Base-by-base conservation (phyloP, 257 asterid genomes). In the Salvia hispanica region DNA sequence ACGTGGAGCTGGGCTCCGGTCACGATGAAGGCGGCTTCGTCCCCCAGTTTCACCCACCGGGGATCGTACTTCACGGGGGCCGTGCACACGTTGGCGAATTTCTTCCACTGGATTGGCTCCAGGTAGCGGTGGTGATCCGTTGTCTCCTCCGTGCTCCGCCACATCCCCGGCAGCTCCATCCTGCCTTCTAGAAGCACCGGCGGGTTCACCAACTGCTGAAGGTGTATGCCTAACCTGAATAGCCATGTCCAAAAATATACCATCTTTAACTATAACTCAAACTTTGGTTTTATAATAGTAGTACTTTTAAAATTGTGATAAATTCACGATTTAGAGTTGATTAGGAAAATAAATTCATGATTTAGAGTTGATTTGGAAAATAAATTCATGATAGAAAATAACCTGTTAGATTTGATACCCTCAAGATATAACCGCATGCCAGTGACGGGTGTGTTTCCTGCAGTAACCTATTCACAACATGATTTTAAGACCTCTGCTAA, bases 391-490 rank as follows among this genome's bases (percentile, higher is more conserved):
- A 58, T 13, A 6, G 58, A 36, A 39, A 12, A 42, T 67, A 76
- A 91, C 96, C 96, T 81, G 40, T 90, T 83, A 75, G 88, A 78
- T 66, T 93, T 93, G 62, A 78, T 77, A 52, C 99, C 95, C 75
- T 93, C 99, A 1, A 90, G 89, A 67, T 82, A 88, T 51, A 93
- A 74, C 18, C 99, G 82, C 86, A 93, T 86, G 62, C 99, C 99
- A 5, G 94, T 90, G n/a, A 88, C 87, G 0, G 97, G 97, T 34
- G 62, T 73, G 66, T 80, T 84, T 31, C 88, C 94, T 1, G 78
- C 74, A 4, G 73, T 75, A 15, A 92, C 97, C 97, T 91, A 45
- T 15, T 62, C 5, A 6, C 0, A 1, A 39, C 8, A 1, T 7
- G 8, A 7, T 6, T 7, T 2, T 7, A 0, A 40, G 9, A 25